These are phyloP conservation scores for Tubosaeta sp. DNA, from an alignment of 768 basidiomycete species.

Conservation along the genomic window DNA sequence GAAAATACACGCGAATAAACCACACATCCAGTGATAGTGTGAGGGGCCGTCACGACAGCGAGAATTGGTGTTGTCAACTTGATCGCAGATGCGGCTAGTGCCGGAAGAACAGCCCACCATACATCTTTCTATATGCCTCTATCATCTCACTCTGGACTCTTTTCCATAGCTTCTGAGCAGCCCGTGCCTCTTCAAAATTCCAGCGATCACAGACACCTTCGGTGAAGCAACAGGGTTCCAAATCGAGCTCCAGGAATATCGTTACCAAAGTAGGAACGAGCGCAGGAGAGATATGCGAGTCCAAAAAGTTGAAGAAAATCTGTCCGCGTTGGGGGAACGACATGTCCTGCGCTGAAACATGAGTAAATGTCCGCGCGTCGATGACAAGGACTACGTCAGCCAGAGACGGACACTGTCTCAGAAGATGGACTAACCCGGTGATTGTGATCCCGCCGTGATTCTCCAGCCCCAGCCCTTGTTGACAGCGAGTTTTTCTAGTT, in stretches of 20 bases:
- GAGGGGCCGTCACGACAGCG: no score
- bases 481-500: background rate
- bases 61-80: no score
- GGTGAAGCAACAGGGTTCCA: no score
- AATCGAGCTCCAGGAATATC: background rate
- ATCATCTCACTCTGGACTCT: no score
- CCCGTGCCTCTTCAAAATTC: no score
- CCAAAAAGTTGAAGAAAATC: background rate
- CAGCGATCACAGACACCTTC: no score
- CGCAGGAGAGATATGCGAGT: background rate
- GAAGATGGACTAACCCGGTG: background rate
- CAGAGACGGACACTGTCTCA: background rate
- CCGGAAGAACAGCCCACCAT: no score
- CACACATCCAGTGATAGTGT: no score
- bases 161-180: no score
- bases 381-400: background rate
- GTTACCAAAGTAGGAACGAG: background rate
- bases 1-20: no score
- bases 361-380: background rate
- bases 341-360: background rate
- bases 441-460: background rate
- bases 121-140: no score
- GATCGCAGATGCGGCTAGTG: no score
- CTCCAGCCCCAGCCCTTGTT: background rate
- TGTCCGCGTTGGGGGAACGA: background rate